These are phyloP conservation scores for Barnettozyma sucrosica DNA, from an alignment of 805 yeast species.

Conservation along the genomic window DNA sequence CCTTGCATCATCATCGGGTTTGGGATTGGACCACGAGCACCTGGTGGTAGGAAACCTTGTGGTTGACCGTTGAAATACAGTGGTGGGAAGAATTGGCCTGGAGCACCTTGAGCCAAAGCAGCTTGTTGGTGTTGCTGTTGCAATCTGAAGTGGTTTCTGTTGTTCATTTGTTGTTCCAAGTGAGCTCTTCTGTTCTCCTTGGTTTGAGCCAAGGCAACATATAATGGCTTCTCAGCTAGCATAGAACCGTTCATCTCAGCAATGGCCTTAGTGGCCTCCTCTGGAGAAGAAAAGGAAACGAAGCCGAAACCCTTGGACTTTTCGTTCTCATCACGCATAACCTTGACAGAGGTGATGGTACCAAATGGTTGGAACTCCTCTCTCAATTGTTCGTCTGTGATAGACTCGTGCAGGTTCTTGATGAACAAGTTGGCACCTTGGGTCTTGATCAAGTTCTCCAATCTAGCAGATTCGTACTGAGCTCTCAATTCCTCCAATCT, in stretches of 20 bases:
- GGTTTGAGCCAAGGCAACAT: constrained; percentile 98
- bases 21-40: constrained; percentile 70
- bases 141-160: constrained; percentile 96
- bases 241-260: constrained; percentile 97
- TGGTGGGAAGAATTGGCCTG: constrained; percentile 80
- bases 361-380: constrained; percentile 94
- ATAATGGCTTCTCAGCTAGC: constrained; percentile 91
- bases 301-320: constrained; percentile 98
- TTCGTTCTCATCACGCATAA: constrained; percentile 91
- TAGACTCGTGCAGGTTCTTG: constrained; percentile 91
- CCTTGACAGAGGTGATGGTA: constrained; percentile 90
- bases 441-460: constrained; percentile 87
- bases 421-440: constrained; percentile 97
- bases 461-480: constrained; percentile 87
- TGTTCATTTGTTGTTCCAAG: constrained; percentile 95
- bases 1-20: constrained; percentile 68
- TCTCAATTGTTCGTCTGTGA: constrained; percentile 85
- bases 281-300: constrained; percentile 95
- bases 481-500: constrained; percentile 92
- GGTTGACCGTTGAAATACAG: constrained; percentile 61
- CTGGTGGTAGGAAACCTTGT: constrained; percentile 80
- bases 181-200: constrained; percentile 96
- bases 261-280: constrained; percentile 98
- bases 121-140: constrained; percentile 49
- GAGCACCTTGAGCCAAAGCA: constrained; percentile 80